Evolutionary conservation across 75 land plant species (phyloP).

Genomic region (Sequoiadendron giganteum): DNA sequence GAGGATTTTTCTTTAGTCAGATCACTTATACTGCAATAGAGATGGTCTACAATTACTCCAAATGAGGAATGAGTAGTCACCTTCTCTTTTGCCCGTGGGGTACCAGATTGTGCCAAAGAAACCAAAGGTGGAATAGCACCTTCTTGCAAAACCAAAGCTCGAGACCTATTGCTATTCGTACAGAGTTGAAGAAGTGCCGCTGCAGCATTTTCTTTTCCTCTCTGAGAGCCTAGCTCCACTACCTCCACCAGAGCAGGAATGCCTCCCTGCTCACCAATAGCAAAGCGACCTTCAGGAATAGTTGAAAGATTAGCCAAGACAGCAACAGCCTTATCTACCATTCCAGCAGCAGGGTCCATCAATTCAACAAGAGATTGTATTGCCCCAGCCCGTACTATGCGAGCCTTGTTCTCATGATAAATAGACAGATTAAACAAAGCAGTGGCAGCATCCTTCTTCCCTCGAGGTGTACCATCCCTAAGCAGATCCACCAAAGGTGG

Average conservation of each 20-base stretch:
- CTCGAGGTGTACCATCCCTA: constrained; percentile 40
- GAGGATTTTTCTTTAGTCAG: not conserved
- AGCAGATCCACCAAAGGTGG: constrained; percentile 55
- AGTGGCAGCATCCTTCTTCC: constrained; percentile 70
- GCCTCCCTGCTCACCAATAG: constrained; percentile 63
- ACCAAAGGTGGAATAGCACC: constrained; percentile 93
- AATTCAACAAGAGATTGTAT: constrained; percentile 65
- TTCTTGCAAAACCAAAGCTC: constrained; percentile 82
- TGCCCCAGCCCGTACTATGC: constrained; percentile 62
- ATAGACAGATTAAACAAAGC: constrained; percentile 67
- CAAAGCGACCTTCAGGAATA: constrained; percentile 62
- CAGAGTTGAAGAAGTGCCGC: constrained; percentile 59
- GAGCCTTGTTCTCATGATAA: constrained; percentile 62
- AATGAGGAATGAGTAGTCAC: constrained; percentile 22
- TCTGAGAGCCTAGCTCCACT: constrained; percentile 55
- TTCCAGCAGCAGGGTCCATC: constrained; percentile 73
- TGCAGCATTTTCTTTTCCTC: constrained; percentile 68
- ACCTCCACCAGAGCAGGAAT: constrained; percentile 67
- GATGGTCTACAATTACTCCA: too few relatives aligned
- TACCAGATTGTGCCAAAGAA: constrained; percentile 83
- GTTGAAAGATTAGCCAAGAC: constrained; percentile 77
- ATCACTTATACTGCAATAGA: not conserved
- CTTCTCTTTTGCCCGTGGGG: constrained; percentile 97
- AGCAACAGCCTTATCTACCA: constrained; percentile 94
- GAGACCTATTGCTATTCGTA: constrained; percentile 60